A percentile compares a stretch with the other conserved stretches of the same genome.
Conservation (phyloP, 2,329 filamentous ascomycete species). For the Metarhizium album region DNA sequence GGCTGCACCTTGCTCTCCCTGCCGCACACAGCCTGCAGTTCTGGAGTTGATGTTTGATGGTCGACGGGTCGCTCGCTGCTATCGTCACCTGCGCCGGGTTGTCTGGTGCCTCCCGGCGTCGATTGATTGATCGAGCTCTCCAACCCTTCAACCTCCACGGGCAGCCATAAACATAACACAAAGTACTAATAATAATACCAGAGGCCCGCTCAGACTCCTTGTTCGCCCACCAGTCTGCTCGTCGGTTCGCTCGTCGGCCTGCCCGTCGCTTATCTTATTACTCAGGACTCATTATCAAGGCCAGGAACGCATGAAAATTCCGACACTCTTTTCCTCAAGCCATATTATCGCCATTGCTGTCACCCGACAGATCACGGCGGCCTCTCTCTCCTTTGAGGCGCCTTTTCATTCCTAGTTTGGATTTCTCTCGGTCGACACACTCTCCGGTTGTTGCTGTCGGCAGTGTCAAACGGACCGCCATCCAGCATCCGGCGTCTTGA, state of each 20-base stretch:
- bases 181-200: background rate
- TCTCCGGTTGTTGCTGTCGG: background rate
- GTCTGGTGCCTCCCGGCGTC: too few species aligned
- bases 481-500: background rate
- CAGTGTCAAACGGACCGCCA: background rate
- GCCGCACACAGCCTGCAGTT: too few species aligned
- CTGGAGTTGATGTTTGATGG: too few species aligned
- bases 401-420: background rate
- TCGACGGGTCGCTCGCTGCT: too few species aligned
- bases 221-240: background rate
- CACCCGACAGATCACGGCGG: background rate
- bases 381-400: background rate
- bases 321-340: background rate
- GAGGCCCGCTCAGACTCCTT: background rate
- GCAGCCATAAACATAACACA: too few species aligned
- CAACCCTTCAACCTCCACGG: background rate
- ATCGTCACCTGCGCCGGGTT: too few species aligned
- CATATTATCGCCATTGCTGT: background rate
- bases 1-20: too few species aligned
- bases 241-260: background rate
- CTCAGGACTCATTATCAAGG: background rate
- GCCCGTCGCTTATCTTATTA: background rate
- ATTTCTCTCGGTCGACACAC: background rate
- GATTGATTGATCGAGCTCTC: too few species aligned
- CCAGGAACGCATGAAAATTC: background rate